Evolutionary conservation across 371 early-diverging fungal genomes (phyloP), one percentile per base, ranked within the genome.

Genomic region (Actinomortierella ambigua): DNA sequence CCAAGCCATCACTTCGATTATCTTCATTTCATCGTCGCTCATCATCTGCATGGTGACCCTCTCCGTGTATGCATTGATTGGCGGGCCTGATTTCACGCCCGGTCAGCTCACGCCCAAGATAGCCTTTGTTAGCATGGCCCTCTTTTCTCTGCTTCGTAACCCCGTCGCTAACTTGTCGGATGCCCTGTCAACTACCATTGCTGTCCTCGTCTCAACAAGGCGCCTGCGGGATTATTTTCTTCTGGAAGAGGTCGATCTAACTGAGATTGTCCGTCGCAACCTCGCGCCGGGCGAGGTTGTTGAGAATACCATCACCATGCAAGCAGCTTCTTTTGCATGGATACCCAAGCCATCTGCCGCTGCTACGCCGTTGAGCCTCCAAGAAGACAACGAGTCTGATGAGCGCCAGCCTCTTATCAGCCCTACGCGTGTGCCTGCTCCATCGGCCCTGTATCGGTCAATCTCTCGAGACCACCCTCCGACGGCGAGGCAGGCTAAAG

Each of bases 61-160:
- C 1, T 46, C 62, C 2, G 57, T 67, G 11, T 67, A 61, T 24
- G 68, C 68, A 2, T 44, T 43, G 20, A 52, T 61, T 47, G 68
- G 68, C 7, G 68, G 68, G 0, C 58, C 53, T 9, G 48, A 26
- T 15, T 67, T 53, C n/a, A 57, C 68, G 1, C 62, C 53, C 2
- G 62, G 51, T 34, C 39, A 43, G 4, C 34, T 67, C 28, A 53
- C 61, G 2, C 53, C 58, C 1, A 61, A 67, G 39, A 39, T 53
- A 3, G 58, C 61, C 9, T 67, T 67, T 39, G 68, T 67, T 3
- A 53, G 53, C 11, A 61, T 67, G 57, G 53, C 68, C 2, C 11
- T 34, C 4, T 34, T 34, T 34, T n/a, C n/a, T n/a, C n/a, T n/a
- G n/a, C n/a, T n/a, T n/a, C n/a, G n/a, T n/a, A n/a, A n/a, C n/a